Evolutionary conservation across 2,329 filamentous ascomycete species (phyloP).

Genomic region (Ascochyta clinopodiicola): DNA sequence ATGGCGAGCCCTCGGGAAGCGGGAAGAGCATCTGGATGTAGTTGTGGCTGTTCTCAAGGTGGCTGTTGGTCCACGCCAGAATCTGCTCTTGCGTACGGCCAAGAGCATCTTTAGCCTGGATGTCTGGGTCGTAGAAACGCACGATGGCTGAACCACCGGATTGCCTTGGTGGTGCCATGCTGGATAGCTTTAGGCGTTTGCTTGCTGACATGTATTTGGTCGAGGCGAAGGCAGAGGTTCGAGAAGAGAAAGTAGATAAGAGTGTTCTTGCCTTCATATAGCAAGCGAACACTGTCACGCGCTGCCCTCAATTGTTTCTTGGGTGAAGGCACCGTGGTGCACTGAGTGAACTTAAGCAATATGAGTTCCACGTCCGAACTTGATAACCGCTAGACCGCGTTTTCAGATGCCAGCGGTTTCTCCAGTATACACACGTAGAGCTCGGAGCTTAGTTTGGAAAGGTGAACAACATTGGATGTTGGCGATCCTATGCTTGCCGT

Average conservation of each 20-base stretch:
- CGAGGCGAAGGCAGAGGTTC: not conserved
- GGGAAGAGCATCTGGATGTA: slow-evolving; percentile 66
- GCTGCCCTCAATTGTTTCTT: not conserved
- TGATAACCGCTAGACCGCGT: too few relatives aligned
- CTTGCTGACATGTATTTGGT: slow-evolving; percentile 7
- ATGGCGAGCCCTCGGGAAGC: slow-evolving; percentile 57
- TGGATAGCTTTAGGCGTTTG: slow-evolving; percentile 27
- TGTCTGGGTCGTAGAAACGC: slow-evolving; percentile 57
- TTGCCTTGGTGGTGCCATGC: slow-evolving; percentile 11
- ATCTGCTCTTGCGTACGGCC: slow-evolving; percentile 57
- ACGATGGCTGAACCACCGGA: slow-evolving; percentile 30
- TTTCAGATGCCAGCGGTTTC: not conserved
- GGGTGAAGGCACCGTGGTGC: not conserved
- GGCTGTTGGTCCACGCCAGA: slow-evolving; percentile 50
- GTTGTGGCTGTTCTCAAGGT: slow-evolving; percentile 58
- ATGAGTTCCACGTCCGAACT: not conserved
- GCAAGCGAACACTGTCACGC: not conserved
- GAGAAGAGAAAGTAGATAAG: not conserved
- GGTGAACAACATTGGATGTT: not conserved
- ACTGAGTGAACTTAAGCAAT: not conserved
- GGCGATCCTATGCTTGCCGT: not conserved
- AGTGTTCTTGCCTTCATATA: not conserved
- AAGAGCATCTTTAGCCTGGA: slow-evolving; percentile 44
- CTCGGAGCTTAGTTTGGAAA: not conserved
- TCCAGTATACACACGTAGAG: not conserved